Conservation (phyloP, 2,329 filamentous ascomycete species). For the Dichotomopilus funicola region DNA sequence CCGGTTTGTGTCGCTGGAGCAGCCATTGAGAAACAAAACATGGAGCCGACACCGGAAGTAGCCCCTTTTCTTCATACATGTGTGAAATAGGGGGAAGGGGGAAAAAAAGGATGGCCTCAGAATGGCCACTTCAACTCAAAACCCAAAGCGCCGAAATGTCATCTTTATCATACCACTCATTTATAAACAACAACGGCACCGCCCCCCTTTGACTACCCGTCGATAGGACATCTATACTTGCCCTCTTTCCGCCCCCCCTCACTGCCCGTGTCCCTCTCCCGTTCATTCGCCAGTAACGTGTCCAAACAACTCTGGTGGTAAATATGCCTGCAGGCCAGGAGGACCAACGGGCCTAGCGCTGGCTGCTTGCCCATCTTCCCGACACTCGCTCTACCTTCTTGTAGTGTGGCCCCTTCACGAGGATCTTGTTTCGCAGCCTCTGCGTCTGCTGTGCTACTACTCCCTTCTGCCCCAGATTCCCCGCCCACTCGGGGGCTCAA, state of each 20-base stretch:
- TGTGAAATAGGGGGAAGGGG: no score
- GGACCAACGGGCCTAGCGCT: slow-evolving; percentile 55
- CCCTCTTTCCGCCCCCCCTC: slow-evolving; percentile 38
- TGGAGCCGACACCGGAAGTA: no score
- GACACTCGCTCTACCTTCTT: slow-evolving; percentile 30
- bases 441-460: slow-evolving; percentile 30
- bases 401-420: slow-evolving; percentile 25
- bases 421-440: slow-evolving; percentile 32
- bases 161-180: not conserved
- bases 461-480: slow-evolving; percentile 34
- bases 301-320: slow-evolving; percentile 66
- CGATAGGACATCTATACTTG: slow-evolving; percentile 52
- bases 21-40: no score
- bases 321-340: slow-evolving; percentile 64
- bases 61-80: no score
- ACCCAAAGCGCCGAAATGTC: no score
- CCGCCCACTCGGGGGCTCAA: slow-evolving; percentile 15
- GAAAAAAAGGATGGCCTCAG: no score
- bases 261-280: slow-evolving; percentile 34
- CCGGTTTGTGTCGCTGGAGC: no score
- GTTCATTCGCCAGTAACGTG: slow-evolving; percentile 46
- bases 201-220: slow-evolving; percentile 35
- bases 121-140: not conserved
- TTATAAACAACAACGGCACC: slow-evolving; percentile 10
- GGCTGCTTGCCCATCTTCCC: slow-evolving; percentile 39